A percentile compares a stretch with the other conserved stretches of the same genome.
Conservation (phyloP, 495 filamentous ascomycete species). For the Aspergillus coremiiformis region DNA sequence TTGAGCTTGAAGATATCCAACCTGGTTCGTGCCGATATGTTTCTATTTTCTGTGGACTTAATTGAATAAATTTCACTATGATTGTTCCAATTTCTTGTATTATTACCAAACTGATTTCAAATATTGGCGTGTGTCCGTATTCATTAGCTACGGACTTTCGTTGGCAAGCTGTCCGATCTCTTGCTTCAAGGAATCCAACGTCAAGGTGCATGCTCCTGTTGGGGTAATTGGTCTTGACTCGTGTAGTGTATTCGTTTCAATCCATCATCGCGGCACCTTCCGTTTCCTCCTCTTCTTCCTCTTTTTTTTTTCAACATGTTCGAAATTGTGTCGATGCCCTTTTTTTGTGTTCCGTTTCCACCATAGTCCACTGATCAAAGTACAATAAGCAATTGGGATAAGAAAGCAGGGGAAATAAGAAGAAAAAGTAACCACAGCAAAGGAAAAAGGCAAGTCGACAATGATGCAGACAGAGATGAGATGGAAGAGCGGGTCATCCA, state of each 20-base stretch:
- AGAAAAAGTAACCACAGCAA: background rate
- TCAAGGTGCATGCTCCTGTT: background rate
- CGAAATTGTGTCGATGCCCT: background rate
- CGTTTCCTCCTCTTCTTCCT: background rate
- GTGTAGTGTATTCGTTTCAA: background rate
- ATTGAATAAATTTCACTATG: background rate
- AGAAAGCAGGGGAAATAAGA: background rate
- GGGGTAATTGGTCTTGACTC: background rate
- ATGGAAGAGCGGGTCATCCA: too few species aligned
- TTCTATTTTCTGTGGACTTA: background rate
- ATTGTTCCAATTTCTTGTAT: slow-evolving; percentile 2
- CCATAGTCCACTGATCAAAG: background rate
- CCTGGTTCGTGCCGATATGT: slow-evolving; percentile 4
- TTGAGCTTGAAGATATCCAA: slow-evolving; percentile 27
- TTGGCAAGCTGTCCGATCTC: background rate
- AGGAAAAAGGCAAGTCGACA: background rate
- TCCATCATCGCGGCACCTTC: background rate
- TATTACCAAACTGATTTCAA: slow-evolving; percentile 6
- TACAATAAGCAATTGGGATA: background rate
- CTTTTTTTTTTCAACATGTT: background rate
- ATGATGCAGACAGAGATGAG: background rate
- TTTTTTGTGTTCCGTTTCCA: background rate
- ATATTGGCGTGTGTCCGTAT: background rate
- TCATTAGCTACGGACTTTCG: background rate
- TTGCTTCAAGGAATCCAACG: background rate